Conservation (phyloP, 768 basidiomycete species). For the Gloeophyllum trabeum region DNA sequence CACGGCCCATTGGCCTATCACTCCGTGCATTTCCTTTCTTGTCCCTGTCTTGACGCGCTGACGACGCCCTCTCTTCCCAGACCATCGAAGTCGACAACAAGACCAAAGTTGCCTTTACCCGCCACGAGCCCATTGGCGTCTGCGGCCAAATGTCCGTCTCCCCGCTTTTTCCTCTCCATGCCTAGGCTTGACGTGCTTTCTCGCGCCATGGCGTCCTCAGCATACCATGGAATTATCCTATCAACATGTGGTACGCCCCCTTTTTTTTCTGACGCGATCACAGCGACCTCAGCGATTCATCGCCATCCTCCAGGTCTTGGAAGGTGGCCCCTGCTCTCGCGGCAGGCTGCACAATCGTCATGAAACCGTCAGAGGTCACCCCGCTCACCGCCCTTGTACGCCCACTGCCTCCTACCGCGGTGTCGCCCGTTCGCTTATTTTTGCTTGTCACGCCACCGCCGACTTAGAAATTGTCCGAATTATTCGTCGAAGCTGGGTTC, state of each 20-base stretch:
- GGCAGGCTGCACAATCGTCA: conserved; percentile 84
- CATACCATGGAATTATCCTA: conserved; percentile 62
- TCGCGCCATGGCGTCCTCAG: too few relatives aligned
- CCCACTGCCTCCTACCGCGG: conserved; percentile 5
- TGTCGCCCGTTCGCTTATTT: conserved; percentile 1
- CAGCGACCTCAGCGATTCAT: background rate
- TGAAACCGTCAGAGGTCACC: conserved; percentile 89
- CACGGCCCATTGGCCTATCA: too few relatives aligned
- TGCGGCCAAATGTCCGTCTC: conserved; percentile 75
- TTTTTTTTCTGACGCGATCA: background rate
- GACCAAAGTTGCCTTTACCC: conserved; percentile 75
- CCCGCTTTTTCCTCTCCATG: background rate
- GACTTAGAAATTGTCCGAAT: conserved; percentile 72
- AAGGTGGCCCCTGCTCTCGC: conserved; percentile 91
- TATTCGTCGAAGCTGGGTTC: conserved; percentile 79
- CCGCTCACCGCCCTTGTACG: conserved; percentile 73
- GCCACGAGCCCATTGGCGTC: conserved; percentile 88
- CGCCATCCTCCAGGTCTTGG: conserved; percentile 48
- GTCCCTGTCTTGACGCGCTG: background rate
- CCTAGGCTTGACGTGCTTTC: conserved; percentile 2
- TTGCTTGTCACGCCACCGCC: conserved; percentile 6
- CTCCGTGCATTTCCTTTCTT: too few relatives aligned
- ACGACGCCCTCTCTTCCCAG: conserved; percentile 10
- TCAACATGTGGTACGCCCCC: conserved; percentile 75
- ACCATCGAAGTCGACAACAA: conserved; percentile 74